Percentiles rank a stretch among this genome's conserved stretches.
Conservation (phyloP, 768 basidiomycete species). For the Russula sp. region DNA sequence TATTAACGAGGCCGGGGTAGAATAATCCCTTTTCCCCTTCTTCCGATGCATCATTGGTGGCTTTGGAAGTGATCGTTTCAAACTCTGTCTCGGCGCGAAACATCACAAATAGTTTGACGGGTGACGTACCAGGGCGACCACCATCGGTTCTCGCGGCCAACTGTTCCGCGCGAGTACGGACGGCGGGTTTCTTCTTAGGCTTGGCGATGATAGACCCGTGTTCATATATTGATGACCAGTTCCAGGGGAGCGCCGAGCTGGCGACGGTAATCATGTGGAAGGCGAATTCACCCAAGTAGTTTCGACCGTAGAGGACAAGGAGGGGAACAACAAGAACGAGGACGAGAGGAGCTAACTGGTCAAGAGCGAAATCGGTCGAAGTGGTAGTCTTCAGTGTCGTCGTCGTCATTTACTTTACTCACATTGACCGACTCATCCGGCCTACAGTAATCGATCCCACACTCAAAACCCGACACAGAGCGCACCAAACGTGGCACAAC, state of each 20-base stretch:
- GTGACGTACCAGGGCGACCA: slow-evolving; percentile 36
- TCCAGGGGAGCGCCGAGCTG: slow-evolving; percentile 58
- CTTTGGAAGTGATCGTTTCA: slow-evolving; percentile 2
- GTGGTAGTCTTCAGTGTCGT: slow-evolving; percentile 12
- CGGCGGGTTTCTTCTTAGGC: slow-evolving; percentile 46
- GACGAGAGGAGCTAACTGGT: slow-evolving; percentile 57
- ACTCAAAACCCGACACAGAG: not conserved
- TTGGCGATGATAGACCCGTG: slow-evolving; percentile 38
- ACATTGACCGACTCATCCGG: slow-evolving; percentile 1
- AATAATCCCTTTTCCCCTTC: slow-evolving; percentile 42
- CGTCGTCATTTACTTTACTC: slow-evolving; percentile 24
- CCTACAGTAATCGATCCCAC: not conserved
- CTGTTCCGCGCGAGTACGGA: slow-evolving; percentile 57
- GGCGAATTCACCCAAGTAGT: slow-evolving; percentile 34
- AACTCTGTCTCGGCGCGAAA: not conserved
- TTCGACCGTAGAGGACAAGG: slow-evolving; percentile 36
- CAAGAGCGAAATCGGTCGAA: slow-evolving; percentile 37
- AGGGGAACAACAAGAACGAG: slow-evolving; percentile 48
- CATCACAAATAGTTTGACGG: not conserved
- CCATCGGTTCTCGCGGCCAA: slow-evolving; percentile 43
- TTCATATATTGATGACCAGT: slow-evolving; percentile 43
- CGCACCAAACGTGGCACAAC: slow-evolving; percentile 5
- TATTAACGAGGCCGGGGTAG: slow-evolving; percentile 92
- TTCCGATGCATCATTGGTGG: not conserved
- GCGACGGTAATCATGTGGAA: slow-evolving; percentile 59